Conservation (phyloP, 352 stramenopile species). For the Pythium dissimile region DNA sequence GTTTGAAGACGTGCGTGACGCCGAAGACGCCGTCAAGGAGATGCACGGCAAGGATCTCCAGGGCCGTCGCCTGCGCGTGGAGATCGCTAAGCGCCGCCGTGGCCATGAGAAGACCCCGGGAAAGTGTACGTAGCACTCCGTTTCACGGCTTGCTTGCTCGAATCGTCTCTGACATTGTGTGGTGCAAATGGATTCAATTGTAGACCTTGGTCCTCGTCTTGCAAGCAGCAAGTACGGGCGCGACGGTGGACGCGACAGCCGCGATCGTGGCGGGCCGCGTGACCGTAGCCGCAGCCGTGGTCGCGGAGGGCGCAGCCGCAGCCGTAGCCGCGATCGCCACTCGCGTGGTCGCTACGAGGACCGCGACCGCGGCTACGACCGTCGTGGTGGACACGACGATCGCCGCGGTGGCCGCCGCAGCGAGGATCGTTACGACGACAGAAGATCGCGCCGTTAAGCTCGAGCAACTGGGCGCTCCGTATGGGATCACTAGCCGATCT, state of each 20-base stretch:
- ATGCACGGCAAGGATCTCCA: conserved; percentile 78
- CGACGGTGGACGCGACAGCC: conserved; percentile 10
- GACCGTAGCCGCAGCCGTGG: conserved; percentile 23
- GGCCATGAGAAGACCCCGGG: conserved; percentile 82
- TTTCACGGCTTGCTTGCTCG: neutral
- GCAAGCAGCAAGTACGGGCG: conserved; percentile 73
- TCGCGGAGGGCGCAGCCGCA: conserved; percentile 27
- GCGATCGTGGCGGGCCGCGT: conserved; percentile 20
- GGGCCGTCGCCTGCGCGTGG: conserved; percentile 66
- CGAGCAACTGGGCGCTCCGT: neutral
- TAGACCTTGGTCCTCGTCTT: conserved; percentile 69
- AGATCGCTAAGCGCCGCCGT: conserved; percentile 77
- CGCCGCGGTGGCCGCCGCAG: conserved; percentile 35
- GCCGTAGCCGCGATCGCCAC: conserved; percentile 45
- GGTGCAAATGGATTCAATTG: neutral
- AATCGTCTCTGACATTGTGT: neutral
- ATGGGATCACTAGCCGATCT: no score
- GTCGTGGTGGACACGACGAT: conserved; percentile 53
- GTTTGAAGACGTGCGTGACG: conserved; percentile 73
- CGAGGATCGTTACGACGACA: conserved; percentile 38
- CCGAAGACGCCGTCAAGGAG: conserved; percentile 73
- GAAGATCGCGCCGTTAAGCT: conserved; percentile 28
- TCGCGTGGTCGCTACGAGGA: conserved; percentile 42
- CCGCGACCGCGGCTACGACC: conserved; percentile 37
- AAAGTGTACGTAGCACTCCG: conserved; percentile 49